Conservation (phyloP, 768 basidiomycete species). For the Tremella fuciformis region DNA sequence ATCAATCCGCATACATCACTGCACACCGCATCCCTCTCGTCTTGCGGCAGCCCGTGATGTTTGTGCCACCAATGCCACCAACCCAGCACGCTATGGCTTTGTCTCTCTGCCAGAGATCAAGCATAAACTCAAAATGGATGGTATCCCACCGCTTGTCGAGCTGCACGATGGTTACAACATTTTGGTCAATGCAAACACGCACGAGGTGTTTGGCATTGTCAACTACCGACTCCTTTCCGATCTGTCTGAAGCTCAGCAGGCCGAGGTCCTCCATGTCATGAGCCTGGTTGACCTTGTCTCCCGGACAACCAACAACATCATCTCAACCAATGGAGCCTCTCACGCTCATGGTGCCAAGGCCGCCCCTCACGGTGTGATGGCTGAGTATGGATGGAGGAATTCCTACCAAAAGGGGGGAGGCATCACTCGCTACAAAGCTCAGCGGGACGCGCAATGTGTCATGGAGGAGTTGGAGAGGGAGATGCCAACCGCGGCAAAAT, state of each 20-base stretch:
- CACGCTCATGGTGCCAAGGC: slow-evolving; percentile 1
- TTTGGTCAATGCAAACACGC: not conserved
- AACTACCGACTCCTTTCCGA: not conserved
- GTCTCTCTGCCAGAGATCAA: slow-evolving; percentile 5
- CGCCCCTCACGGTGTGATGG: slow-evolving; percentile 1
- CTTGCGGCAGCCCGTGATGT: not conserved
- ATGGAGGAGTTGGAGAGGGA: not conserved
- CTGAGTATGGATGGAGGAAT: slow-evolving; percentile 5
- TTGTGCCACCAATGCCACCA: not conserved
- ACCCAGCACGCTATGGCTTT: not conserved
- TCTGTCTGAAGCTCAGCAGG: not conserved
- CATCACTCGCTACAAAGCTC: not conserved
- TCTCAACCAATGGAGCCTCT: slow-evolving; percentile 10
- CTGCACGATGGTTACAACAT: slow-evolving; percentile 11
- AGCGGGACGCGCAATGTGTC: not conserved
- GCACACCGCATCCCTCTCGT: not conserved
- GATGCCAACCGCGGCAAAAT: not conserved
- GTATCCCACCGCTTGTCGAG: not conserved
- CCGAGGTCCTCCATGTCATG: slow-evolving; percentile 7
- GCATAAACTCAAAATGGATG: not conserved
- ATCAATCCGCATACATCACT: not conserved
- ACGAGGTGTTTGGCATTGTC: slow-evolving; percentile 10
- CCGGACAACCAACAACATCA: slow-evolving; percentile 10
- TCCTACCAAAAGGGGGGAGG: not conserved
- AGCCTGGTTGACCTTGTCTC: not conserved